Percentiles rank a stretch among this genome's conserved stretches.
phyloP scores from a whole-genome alignment of 2,329 filamentous ascomycete genomes.

The Verticillium dahliae region DNA sequence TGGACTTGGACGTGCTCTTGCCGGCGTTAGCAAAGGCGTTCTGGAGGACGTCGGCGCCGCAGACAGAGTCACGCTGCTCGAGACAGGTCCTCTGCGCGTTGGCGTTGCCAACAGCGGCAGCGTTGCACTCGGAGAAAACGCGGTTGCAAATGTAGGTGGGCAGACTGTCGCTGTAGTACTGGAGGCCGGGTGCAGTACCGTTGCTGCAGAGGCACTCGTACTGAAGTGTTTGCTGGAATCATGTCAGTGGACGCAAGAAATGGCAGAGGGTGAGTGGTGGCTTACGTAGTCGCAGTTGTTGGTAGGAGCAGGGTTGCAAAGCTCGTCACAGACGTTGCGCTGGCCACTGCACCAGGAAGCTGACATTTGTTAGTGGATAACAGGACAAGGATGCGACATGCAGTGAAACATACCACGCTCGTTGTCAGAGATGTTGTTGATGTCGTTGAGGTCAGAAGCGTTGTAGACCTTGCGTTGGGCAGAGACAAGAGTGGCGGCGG shows the following conservation, averaged over 20 bases:
- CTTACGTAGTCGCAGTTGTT: constrained; percentile 44
- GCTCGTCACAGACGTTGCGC: constrained; percentile 39
- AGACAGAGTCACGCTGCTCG: constrained; percentile 37
- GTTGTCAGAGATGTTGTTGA: constrained; percentile 1
- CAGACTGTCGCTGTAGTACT: constrained; percentile 47
- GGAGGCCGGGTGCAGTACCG: constrained; percentile 40
- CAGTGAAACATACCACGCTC: constrained; percentile 4
- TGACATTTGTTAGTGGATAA: constrained; percentile 14
- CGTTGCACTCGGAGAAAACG: constrained; percentile 42
- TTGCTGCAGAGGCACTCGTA: constrained; percentile 46
- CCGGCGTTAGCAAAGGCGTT: constrained; percentile 8
- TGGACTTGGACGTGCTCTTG: not conserved
- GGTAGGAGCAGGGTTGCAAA: constrained; percentile 33
- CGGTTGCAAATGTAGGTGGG: constrained; percentile 44
- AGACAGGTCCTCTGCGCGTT: constrained; percentile 41
- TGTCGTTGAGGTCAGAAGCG: constrained; percentile 6
- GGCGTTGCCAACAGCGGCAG: constrained; percentile 30
- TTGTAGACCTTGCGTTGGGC: constrained; percentile 10
- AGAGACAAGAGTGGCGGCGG: constrained; percentile 5
- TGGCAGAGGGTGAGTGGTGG: constrained; percentile 1
- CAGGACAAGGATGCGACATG: not conserved
- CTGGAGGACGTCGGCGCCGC: constrained; percentile 11
- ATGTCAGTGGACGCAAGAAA: not conserved
- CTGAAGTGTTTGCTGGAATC: constrained; percentile 30
- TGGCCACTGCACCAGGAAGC: constrained; percentile 46